Conservation (phyloP, 768 basidiomycete genomes). For the Tephrocybe sp. region DNA sequence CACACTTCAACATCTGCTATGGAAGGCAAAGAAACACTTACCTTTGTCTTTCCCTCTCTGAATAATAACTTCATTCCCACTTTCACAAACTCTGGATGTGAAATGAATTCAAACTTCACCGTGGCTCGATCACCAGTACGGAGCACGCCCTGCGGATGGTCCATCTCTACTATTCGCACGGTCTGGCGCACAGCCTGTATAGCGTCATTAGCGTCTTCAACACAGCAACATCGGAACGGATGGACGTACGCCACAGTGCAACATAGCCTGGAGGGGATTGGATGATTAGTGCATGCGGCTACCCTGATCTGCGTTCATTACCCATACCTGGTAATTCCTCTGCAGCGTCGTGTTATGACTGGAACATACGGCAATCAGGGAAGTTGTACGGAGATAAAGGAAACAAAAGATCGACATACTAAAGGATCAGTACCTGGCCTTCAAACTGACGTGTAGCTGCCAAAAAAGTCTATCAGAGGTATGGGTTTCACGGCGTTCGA, state of each 20-base stretch:
- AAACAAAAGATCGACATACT: conserved; percentile 46
- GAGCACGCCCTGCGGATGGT: conserved; percentile 84
- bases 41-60: conserved; percentile 95
- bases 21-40: conserved; percentile 25
- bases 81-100: conserved; percentile 88
- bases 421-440: conserved; percentile 90
- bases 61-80: conserved; percentile 93
- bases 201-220: conserved; percentile 6
- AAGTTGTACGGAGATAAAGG: background rate
- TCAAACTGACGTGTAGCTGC: conserved; percentile 83
- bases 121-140: conserved; percentile 94
- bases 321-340: conserved; percentile 81
- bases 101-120: conserved; percentile 93
- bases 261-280: conserved; percentile 61
- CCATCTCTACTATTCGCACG: conserved; percentile 86
- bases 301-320: background rate
- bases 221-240: background rate
- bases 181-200: conserved; percentile 84
- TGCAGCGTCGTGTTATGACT: conserved; percentile 94
- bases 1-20: background rate
- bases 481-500: background rate
- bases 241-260: conserved; percentile 81
- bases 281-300: background rate
- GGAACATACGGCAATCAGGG: background rate
- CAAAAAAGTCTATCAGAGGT: conserved; percentile 1